Base-by-base conservation (phyloP, 2,329 filamentous ascomycete species). In the Sclerotinia subarctica region DNA sequence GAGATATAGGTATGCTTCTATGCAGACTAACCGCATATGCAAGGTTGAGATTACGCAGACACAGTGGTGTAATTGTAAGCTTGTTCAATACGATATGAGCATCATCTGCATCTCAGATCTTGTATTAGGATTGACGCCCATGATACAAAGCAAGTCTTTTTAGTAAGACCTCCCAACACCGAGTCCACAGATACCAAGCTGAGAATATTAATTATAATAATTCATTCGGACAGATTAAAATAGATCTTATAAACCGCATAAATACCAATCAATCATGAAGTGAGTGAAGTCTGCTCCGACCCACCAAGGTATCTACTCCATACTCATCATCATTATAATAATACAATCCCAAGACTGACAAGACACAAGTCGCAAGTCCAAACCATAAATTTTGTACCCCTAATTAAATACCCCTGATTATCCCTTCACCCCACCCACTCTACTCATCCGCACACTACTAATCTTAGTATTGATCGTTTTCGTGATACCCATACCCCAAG, bases 391-490 rank as follows among this genome's bases (percentile, higher is more conserved):
- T 6, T 32, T 26, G 38, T 5, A 62, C 19, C 8, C 15, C 47
- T 35, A 15, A 49, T 46, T 29, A 49, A 35, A 63, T 15, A 51
- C 26, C 8, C 15, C 47, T 35, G 8, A 49, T 46, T 29, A 49
- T 26, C 29, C 42, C 24, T 51, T 38, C 0, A n/a, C 46, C 15
- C 29, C 44, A 17, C 29, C 11, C 13, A 38, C 47, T n/a, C n/a
- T 63, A 63, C 46, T 63, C 46, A 63, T 51, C 10, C 59, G 47
- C 6, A 63, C 47, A 26, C 46, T 63, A 2, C 46, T 63, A 35
- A 63, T 63, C 19, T 63, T 52, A 2, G 59, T 63, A 42, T 63
- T 63, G 6, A 47, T 63, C 7, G 59, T 63, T n/a, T 63, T 63
- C 32, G 59, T 63, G n/a, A 63, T 62, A 4, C 59, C 59, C 59